These are phyloP conservation scores for Phyllosticta paracitricarpa DNA, from an alignment of 2,329 filamentous ascomycete genomes.

Conservation along the genomic window DNA sequence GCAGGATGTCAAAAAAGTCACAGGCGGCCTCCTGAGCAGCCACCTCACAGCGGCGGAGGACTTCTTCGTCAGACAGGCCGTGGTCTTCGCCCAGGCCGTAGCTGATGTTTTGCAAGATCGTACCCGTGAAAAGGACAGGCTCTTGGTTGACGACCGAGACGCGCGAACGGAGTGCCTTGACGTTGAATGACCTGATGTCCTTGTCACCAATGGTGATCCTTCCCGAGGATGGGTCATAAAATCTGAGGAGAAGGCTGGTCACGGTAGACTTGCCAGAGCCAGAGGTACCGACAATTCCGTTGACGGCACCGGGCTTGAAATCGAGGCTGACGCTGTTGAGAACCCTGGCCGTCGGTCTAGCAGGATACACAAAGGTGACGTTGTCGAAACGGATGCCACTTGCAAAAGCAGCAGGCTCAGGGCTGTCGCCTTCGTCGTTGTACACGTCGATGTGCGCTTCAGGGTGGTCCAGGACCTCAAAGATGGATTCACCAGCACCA, in stretches of 20 bases:
- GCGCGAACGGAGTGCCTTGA: conserved; percentile 22
- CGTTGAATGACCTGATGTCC: conserved; percentile 20
- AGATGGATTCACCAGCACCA: conserved; percentile 38
- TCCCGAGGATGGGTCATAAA: conserved; percentile 28
- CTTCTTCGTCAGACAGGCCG: conserved; percentile 37
- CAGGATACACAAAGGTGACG: conserved; percentile 36
- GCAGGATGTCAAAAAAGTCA: conserved; percentile 35
- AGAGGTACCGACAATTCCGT: conserved; percentile 36
- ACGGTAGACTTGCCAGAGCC: conserved; percentile 37
- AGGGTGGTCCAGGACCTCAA: conserved; percentile 34
- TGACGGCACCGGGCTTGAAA: conserved; percentile 31
- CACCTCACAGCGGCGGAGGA: conserved; percentile 47
- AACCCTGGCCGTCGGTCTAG: conserved; percentile 31
- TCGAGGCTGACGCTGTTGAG: conserved; percentile 28
- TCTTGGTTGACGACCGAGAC: conserved; percentile 26
- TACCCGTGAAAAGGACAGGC: conserved; percentile 24
- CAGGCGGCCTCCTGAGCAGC: conserved; percentile 55
- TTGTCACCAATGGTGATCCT: conserved; percentile 23
- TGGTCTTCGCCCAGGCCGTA: conserved; percentile 32
- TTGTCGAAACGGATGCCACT: conserved; percentile 32
- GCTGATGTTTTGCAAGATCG: conserved; percentile 27
- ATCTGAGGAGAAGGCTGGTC: conserved; percentile 31
- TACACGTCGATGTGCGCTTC: conserved; percentile 30
- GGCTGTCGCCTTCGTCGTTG: conserved; percentile 19
- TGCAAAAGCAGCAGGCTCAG: conserved; percentile 15